Percentiles rank a stretch among this genome's conserved stretches.
Evolutionary conservation across 2,329 filamentous ascomycete genomes (phyloP).

Genomic region (Exophiala aquamarina): DNA sequence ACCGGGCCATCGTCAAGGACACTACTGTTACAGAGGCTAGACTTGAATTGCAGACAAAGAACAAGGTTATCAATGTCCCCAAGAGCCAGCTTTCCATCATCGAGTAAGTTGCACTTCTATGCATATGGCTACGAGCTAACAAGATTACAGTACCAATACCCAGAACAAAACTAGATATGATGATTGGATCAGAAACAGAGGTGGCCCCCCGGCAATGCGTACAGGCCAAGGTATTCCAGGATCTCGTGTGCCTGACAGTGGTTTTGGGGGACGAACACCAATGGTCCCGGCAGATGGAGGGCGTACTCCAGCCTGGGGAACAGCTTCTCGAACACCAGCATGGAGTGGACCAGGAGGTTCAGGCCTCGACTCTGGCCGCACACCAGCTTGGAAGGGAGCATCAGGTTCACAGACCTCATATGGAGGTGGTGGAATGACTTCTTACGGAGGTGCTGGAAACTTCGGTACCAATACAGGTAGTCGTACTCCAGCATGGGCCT

Average conservation of each 20-base stretch:
- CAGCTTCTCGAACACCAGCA: conserved; percentile 45
- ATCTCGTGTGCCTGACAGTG: conserved; percentile 48
- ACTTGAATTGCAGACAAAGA: conserved; percentile 91
- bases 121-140: conserved; percentile 23
- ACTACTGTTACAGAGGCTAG: conserved; percentile 82
- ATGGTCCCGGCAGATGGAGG: conserved; percentile 61
- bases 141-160: conserved; percentile 19
- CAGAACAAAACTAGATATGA: conserved; percentile 26
- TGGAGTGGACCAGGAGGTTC: conserved; percentile 26
- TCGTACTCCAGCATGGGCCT: conserved; percentile 71
- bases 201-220: conserved; percentile 23
- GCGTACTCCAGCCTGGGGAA: conserved; percentile 75
- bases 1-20: conserved; percentile 94
- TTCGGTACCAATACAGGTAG: conserved; percentile 43
- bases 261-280: conserved; percentile 69
- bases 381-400: conserved; percentile 58
- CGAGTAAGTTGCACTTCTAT: conserved; percentile 58
- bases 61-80: conserved; percentile 81
- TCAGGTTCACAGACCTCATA: conserved; percentile 58
- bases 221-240: conserved; percentile 33
- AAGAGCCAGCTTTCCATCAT: conserved; percentile 83
- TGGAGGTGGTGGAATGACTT: conserved; percentile 64
- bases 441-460: conserved; percentile 65
- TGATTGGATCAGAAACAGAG: conserved; percentile 24
- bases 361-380: conserved; percentile 39